phyloP scores from a whole-genome alignment of 805 yeast species.

The Candida glaebosa region DNA sequence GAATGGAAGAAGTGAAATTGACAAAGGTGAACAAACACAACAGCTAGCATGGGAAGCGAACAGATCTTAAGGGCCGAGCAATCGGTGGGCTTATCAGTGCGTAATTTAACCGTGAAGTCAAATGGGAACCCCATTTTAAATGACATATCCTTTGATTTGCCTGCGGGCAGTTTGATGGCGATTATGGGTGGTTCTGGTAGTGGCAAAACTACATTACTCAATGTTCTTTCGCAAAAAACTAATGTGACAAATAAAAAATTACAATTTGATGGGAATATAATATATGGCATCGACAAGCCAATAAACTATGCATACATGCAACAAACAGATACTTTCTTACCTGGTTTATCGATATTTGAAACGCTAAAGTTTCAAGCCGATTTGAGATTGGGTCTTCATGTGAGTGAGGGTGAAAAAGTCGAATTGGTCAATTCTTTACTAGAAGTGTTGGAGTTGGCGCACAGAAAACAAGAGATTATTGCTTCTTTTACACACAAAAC shows the following conservation, averaged over 20 bases:
- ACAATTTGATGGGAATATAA: conserved; percentile 39
- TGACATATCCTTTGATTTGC: conserved; percentile 27
- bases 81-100: conserved; percentile 3
- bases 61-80: conserved; percentile 1
- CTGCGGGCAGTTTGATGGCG: conserved; percentile 31
- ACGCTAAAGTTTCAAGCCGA: conserved; percentile 70
- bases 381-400: conserved; percentile 52
- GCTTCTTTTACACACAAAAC: conserved; percentile 34
- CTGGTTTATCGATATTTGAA: conserved; percentile 71
- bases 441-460: conserved; percentile 61
- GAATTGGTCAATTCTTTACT: conserved; percentile 58
- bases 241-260: conserved; percentile 38
- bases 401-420: conserved; percentile 41
- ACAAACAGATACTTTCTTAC: conserved; percentile 70
- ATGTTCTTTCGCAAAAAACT: conserved; percentile 51
- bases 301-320: conserved; percentile 58
- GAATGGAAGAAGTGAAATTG: neutral
- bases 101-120: conserved; percentile 3
- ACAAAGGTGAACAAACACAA: neutral
- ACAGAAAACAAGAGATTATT: conserved; percentile 51
- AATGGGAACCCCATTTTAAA: conserved; percentile 14
- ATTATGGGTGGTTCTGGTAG: conserved; percentile 46
- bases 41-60: neutral
- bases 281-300: conserved; percentile 19
- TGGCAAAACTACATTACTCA: conserved; percentile 40